Conservation (phyloP, 768 basidiomycete genomes). For the Rhizopogon vesiculosus region DNA sequence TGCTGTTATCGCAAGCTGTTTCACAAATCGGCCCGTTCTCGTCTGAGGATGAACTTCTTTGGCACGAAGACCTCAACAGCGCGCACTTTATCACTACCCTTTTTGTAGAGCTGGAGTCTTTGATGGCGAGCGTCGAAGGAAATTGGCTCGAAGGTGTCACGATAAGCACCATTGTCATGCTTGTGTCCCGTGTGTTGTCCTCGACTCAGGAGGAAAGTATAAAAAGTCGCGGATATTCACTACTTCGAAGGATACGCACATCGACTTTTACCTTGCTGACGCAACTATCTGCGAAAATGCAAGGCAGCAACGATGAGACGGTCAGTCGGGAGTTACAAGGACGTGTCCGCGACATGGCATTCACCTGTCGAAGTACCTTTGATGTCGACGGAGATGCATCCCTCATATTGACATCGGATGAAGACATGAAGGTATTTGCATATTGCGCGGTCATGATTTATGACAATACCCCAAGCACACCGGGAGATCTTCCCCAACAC, state of each 20-base stretch:
- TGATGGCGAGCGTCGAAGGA: conserved; percentile 29
- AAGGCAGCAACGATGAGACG: conserved; percentile 2
- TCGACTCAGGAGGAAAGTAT: conserved; percentile 12
- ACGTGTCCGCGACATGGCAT: conserved; percentile 31
- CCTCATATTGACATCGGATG: conserved; percentile 11
- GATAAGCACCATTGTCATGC: conserved; percentile 27
- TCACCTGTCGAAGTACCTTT: conserved; percentile 33
- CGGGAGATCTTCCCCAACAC: conserved; percentile 1
- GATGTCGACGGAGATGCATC: conserved; percentile 16
- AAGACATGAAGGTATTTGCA: conserved; percentile 21
- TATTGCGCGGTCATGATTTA: conserved; percentile 22
- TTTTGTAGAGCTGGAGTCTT: conserved; percentile 29
- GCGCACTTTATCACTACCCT: conserved; percentile 32
- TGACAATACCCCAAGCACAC: conserved; percentile 17
- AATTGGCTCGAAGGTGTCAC: conserved; percentile 38
- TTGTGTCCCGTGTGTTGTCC: conserved; percentile 33
- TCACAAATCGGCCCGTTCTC: conserved; percentile 36
- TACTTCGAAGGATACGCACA: conserved; percentile 28
- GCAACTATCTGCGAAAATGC: conserved; percentile 24
- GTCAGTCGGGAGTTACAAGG: conserved; percentile 10
- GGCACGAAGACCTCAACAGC: conserved; percentile 35
- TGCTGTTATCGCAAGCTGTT: conserved; percentile 38
- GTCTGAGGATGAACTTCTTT: conserved; percentile 16
- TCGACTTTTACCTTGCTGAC: conserved; percentile 33
- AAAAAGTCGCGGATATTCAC: conserved; percentile 10